Conservation (phyloP, 805 yeast genomes). For the Vanderwaltozyma polyspora region DNA sequence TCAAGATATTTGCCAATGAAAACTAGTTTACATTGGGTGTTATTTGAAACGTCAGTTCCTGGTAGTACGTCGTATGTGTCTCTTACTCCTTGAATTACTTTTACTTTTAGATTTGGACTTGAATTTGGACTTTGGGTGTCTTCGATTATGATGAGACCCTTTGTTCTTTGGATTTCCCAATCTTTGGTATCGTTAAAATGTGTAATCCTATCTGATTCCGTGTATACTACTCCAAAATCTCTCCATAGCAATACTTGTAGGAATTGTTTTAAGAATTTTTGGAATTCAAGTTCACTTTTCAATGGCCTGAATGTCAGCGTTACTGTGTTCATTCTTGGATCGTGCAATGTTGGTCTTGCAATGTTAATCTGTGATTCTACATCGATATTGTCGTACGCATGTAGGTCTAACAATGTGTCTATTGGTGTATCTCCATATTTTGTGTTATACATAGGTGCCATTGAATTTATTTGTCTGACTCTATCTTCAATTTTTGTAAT, state of each 20-base stretch:
- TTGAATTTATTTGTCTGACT: constrained; percentile 43
- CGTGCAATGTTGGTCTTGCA: constrained; percentile 30
- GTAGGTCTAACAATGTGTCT: constrained; percentile 56
- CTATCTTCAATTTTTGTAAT: constrained; percentile 28
- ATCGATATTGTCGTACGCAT: constrained; percentile 49
- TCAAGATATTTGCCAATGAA: constrained; percentile 61
- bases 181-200: constrained; percentile 3
- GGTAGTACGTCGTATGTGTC: constrained; percentile 77
- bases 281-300: constrained; percentile 28
- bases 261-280: constrained; percentile 41
- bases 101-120: too few relatives aligned
- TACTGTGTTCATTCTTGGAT: constrained; percentile 44
- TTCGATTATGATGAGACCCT: constrained; percentile 54
- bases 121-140: constrained; percentile 18
- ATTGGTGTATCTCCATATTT: constrained; percentile 64
- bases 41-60: constrained; percentile 19
- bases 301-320: constrained; percentile 37
- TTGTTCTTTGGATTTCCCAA: constrained; percentile 67
- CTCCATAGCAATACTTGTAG: constrained; percentile 68
- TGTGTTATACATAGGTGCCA: constrained; percentile 58
- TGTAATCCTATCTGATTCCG: constrained; percentile 18
- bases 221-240: constrained; percentile 36
- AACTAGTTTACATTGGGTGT: constrained; percentile 46
- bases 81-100: constrained; percentile 83
- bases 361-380: neutral